Evolutionary conservation across 306 rosid species (phyloP).

Genomic region (Nissolia schottii): DNA sequence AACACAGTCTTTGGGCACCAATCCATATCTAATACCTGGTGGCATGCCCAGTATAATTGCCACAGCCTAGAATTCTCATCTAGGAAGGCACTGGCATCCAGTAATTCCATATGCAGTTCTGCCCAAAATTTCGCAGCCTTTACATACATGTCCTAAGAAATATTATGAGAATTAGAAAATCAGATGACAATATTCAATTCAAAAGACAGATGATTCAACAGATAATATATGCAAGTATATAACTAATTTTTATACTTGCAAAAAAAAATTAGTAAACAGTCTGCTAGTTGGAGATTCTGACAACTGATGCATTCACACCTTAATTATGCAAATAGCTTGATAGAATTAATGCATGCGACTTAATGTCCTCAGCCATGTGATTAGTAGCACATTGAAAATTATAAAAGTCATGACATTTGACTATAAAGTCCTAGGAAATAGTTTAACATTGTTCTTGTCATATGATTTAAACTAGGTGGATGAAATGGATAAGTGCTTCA

Average conservation of each 20-base stretch:
- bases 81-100: constrained; percentile 59
- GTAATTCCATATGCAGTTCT: constrained; percentile 70
- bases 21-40: constrained; percentile 58
- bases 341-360: too few relatives aligned
- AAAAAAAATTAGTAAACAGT: background rate
- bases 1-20: background rate
- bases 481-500: too few relatives aligned
- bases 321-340: background rate
- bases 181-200: background rate
- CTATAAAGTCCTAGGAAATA: too few relatives aligned
- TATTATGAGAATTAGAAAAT: constrained; percentile 7
- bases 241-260: background rate
- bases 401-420: too few relatives aligned
- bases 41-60: constrained; percentile 97
- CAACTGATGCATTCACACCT: background rate
- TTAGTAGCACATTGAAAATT: too few relatives aligned
- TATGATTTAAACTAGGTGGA: too few relatives aligned
- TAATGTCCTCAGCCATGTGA: too few relatives aligned
- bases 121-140: constrained; percentile 95
- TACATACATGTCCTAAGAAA: constrained; percentile 73
- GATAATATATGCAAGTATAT: background rate
- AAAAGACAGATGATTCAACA: background rate
- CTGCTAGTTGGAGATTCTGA: background rate
- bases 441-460: too few relatives aligned
- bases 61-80: constrained; percentile 69